Percentiles rank a stretch among this genome's conserved stretches.
Conservation (phyloP, 83 land plant species). For the Picea abies region DNA sequence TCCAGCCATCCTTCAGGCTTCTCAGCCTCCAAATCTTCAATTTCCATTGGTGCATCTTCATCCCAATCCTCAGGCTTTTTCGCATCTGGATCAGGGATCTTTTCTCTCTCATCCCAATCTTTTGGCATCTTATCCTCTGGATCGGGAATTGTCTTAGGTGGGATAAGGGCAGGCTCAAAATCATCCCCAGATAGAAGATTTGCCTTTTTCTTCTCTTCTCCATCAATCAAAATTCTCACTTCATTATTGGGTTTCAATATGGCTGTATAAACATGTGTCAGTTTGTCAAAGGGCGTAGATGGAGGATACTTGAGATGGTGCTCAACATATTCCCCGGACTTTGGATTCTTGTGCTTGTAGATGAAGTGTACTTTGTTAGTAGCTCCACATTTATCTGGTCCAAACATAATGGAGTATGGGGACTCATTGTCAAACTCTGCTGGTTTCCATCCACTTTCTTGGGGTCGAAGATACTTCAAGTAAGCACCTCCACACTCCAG, state of each 20-base stretch:
- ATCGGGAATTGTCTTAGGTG: conserved; percentile 77
- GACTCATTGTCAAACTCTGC: conserved; percentile 76
- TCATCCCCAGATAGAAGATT: conserved; percentile 67
- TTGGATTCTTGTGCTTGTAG: conserved; percentile 78
- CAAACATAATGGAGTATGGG: too few species aligned
- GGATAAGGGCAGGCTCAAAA: conserved; percentile 81
- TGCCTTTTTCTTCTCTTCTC: conserved; percentile 83
- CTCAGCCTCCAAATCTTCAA: conserved; percentile 81
- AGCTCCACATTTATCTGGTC: conserved; percentile 87
- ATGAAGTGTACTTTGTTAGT: conserved; percentile 92
- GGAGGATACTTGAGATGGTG: conserved; percentile 90
- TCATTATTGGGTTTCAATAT: conserved; percentile 68
- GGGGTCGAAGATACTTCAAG: conserved; percentile 76
- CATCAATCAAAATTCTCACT: conserved; percentile 66
- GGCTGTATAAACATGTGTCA: conserved; percentile 83
- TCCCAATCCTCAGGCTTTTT: conserved; percentile 90
- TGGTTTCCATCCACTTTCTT: conserved; percentile 73
- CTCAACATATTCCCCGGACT: conserved; percentile 68
- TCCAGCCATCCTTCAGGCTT: conserved; percentile 93
- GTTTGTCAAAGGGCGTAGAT: conserved; percentile 68
- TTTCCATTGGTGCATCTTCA: conserved; percentile 87
- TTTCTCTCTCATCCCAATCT: conserved; percentile 92
- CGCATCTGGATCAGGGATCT: conserved; percentile 78
- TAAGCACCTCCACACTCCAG: conserved; percentile 93
- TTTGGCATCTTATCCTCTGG: conserved; percentile 89